phyloP scores from a whole-genome alignment of 2,329 filamentous ascomycete species.

The Sporothrix humicola region DNA sequence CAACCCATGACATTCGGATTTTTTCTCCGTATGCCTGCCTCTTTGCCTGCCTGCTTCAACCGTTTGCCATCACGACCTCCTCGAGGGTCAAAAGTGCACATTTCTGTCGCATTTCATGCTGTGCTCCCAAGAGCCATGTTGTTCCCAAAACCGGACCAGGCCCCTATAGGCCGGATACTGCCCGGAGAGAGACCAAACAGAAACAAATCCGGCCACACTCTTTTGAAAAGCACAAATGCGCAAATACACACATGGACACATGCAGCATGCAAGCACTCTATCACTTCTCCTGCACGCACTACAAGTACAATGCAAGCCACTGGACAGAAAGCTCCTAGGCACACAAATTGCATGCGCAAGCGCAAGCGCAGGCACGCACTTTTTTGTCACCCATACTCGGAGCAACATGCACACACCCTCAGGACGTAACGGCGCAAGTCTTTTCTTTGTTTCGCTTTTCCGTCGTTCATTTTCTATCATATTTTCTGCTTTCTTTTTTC shows the following conservation, averaged over 20 bases:
- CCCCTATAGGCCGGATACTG: constrained; percentile 30
- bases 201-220: not conserved
- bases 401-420: not conserved
- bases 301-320: not conserved
- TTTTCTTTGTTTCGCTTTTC: not conserved
- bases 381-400: too few relatives aligned
- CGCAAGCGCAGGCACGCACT: not conserved
- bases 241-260: constrained; percentile 3
- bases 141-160: constrained; percentile 7
- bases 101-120: not conserved
- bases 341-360: constrained; percentile 13
- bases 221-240: not conserved
- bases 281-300: not conserved
- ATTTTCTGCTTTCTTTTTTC: not conserved
- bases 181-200: constrained; percentile 6
- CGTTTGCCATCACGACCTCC: not conserved
- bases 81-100: not conserved
- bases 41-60: not conserved
- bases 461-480: not conserved
- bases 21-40: not conserved
- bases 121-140: not conserved
- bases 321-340: not conserved
- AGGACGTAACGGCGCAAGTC: constrained; percentile 6
- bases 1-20: not conserved
- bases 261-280: constrained; percentile 22